Evolutionary conservation across 1,284 basidiomycete genomes (phyloP).

Genomic region (Malassezia nana): DNA sequence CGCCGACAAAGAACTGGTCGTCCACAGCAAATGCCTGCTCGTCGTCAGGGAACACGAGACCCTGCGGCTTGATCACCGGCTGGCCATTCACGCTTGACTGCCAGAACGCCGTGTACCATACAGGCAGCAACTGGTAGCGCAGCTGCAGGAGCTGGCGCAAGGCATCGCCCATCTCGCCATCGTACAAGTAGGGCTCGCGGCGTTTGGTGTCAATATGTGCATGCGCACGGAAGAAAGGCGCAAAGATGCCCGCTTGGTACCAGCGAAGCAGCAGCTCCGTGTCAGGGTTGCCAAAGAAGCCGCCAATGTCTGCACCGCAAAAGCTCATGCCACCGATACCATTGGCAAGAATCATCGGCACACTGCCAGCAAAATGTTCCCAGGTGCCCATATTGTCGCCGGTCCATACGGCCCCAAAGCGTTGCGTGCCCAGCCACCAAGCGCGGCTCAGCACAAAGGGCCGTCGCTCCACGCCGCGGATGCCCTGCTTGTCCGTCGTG

Average conservation of each 20-base stretch:
- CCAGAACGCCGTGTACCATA: slow-evolving; percentile 92
- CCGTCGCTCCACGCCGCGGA: slow-evolving; percentile 28
- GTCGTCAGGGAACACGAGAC: slow-evolving; percentile 81
- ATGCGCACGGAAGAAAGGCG: slow-evolving; percentile 96
- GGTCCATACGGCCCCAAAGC: slow-evolving; percentile 95
- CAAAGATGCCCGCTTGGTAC: slow-evolving; percentile 91
- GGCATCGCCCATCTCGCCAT: slow-evolving; percentile 74
- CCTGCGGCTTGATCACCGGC: slow-evolving; percentile 61
- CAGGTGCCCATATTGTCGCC: slow-evolving; percentile 95
- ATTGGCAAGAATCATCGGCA: slow-evolving; percentile 86
- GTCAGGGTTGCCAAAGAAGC: slow-evolving; percentile 94
- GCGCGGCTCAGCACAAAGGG: slow-evolving; percentile 91
- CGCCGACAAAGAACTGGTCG: slow-evolving; percentile 87
- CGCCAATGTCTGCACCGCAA: slow-evolving; percentile 86
- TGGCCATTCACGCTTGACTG: slow-evolving; percentile 33
- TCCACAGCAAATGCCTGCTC: slow-evolving; percentile 73
- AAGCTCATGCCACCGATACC: slow-evolving; percentile 89
- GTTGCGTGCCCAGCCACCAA: slow-evolving; percentile 90
- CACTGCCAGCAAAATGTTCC: slow-evolving; percentile 88
- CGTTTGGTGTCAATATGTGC: slow-evolving; percentile 97
- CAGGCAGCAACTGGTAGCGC: slow-evolving; percentile 75
- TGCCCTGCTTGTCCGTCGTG: slow-evolving; percentile 57
- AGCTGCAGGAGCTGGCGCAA: slow-evolving; percentile 70
- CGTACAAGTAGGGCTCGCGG: slow-evolving; percentile 84
- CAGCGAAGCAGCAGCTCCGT: slow-evolving; percentile 89